These are phyloP conservation scores for Carex kokanica DNA, from an alignment of 176 grass and related monocot genomes.

Conservation along the genomic window DNA sequence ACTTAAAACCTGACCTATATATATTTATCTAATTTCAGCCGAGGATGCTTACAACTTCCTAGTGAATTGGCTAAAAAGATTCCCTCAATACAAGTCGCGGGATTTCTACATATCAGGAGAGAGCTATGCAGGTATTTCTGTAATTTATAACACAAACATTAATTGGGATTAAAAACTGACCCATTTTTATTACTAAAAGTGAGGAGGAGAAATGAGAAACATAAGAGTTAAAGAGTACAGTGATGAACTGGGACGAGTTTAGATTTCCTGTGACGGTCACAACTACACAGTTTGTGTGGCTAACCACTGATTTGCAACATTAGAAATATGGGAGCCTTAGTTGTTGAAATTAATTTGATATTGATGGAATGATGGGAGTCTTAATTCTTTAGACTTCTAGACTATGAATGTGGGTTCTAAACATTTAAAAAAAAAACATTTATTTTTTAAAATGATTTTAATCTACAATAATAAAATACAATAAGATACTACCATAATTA, in stretches of 20 bases:
- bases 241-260: background rate
- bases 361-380: background rate
- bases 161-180: background rate
- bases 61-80: slow-evolving; percentile 55
- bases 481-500: no score
- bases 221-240: background rate
- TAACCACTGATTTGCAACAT: background rate
- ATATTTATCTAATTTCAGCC: slow-evolving; percentile 29
- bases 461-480: no score
- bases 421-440: no score
- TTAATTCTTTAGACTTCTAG: no score
- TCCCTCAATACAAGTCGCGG: slow-evolving; percentile 52
- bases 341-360: background rate
- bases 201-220: background rate
- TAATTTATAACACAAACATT: background rate
- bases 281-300: background rate
- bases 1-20: background rate
- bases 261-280: no score
- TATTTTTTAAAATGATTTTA: no score
- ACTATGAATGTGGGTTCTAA: no score
- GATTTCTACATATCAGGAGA: slow-evolving; percentile 82
- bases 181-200: background rate
- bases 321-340: background rate
- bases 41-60: slow-evolving; percentile 67
- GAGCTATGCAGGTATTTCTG: slow-evolving; percentile 72